Base-by-base conservation (phyloP, 495 filamentous ascomycete genomes). In the Jackrogersella multiformis region DNA sequence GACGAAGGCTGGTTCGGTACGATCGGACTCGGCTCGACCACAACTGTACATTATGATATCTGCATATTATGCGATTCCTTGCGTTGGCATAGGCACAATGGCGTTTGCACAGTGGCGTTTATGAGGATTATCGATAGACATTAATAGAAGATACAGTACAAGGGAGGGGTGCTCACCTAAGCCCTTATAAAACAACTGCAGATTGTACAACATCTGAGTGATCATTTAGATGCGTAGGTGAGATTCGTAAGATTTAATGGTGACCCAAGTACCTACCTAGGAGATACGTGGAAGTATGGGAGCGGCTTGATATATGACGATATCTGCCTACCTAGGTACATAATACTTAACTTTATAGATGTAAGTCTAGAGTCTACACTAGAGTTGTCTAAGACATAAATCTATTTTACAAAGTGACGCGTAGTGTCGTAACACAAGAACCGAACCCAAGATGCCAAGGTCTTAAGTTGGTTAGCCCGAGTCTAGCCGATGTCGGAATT, bases 41-140 rank as follows among this genome's bases (percentile, higher is more conserved):
- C 6, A 9, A n/a, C 55, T 48, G 32, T 32, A 42, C 48, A 24
- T 39, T 39, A 23, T 46, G 55, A 45, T 61, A 49, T 39, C 48
- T 30, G 41, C 18, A 36, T 41, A 21, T 38, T 16, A n/a, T n/a
- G n/a, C n/a, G n/a, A 39, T 55, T 38, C 23, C 28, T 30, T 28
- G 51, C 32, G 5, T 21, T 41, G 48, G 46, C 16, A 10, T 34
- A 35, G n/a, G n/a, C n/a, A n/a, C n/a, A n/a, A n/a, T n/a, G 42
- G 48, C 35, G 13, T 20, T 26, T 34, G 41, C 16, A 28, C 16
- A 3, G 30, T 44, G 48, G 41, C 34, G 24, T 6, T 66, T 61
- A 56, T 35, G 49, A 56, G 15, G 9, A 49, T 51, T 56, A 51
- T 52, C 16, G 41, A 66, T 61, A 61, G 35, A 46, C 44, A 49